Conservation (phyloP, 176 grass and related monocot genomes). For the Hsuehochloa calcarea region DNA sequence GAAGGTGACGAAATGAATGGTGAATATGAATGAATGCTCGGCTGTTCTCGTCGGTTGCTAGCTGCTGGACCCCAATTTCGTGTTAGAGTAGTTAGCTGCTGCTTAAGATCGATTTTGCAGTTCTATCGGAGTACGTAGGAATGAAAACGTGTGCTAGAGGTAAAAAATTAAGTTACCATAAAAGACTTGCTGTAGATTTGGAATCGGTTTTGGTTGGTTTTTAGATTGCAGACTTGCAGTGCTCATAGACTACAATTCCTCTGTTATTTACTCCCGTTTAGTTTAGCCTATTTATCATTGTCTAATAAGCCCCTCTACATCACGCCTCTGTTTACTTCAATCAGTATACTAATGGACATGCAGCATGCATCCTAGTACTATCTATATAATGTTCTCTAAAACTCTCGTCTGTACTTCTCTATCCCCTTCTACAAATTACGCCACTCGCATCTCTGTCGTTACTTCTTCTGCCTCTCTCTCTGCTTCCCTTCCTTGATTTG, state of each 20-base stretch:
- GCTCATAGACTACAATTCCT: background rate
- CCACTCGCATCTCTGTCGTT: background rate
- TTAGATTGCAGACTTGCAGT: background rate
- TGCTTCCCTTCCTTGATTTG: background rate
- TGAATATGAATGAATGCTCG: background rate
- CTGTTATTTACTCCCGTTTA: background rate
- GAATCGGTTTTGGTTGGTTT: background rate
- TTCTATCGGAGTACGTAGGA: background rate
- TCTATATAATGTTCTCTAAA: background rate
- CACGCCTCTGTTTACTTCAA: background rate
- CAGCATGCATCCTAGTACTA: background rate
- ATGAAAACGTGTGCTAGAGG: background rate
- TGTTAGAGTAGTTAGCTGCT: background rate
- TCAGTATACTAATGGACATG: background rate
- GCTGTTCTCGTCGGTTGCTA: background rate
- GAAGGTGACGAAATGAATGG: background rate
- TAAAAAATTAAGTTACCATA: background rate
- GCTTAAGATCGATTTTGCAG: background rate
- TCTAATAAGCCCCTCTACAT: background rate
- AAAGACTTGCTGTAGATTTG: background rate
- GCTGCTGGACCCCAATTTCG: background rate
- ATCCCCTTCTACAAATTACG: background rate
- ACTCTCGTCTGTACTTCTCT: background rate
- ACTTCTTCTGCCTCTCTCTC: background rate
- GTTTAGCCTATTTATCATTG: background rate